These are phyloP conservation scores for Xylaria scruposa DNA, from an alignment of 495 filamentous ascomycete genomes.

Conservation along the genomic window DNA sequence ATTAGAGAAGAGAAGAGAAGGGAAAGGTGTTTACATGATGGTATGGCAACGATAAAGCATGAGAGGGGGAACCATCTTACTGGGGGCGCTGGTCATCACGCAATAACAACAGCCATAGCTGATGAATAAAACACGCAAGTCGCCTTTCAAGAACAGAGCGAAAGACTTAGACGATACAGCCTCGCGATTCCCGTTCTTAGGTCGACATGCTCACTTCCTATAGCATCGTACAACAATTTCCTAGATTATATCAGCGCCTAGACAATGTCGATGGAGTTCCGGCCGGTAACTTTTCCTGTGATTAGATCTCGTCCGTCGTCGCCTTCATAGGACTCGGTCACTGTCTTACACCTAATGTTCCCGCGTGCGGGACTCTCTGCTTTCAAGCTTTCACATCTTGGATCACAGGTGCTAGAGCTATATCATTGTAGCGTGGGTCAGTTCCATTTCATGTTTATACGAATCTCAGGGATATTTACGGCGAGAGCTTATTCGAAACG, in stretches of 20 bases:
- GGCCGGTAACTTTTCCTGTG: neutral
- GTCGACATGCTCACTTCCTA: neutral
- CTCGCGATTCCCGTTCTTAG: neutral
- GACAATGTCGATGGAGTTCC: neutral
- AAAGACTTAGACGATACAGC: neutral
- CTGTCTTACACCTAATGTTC: too few species aligned
- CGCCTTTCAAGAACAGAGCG: neutral
- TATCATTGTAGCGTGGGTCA: neutral
- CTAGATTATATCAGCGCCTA: neutral
- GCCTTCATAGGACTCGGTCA: too few species aligned
- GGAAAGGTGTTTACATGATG: neutral
- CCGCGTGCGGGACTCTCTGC: too few species aligned
- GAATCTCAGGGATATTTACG: conserved; percentile 6
- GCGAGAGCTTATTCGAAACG: conserved; percentile 26
- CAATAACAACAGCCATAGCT: neutral
- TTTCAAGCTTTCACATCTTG: too few species aligned
- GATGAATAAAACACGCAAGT: neutral
- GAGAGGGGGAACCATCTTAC: neutral
- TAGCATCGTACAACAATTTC: neutral
- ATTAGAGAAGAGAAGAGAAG: neutral
- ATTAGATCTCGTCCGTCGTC: neutral
- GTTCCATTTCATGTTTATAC: neutral
- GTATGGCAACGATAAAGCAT: neutral
- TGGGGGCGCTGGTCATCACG: neutral
- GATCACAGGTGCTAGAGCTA: too few species aligned